Evolutionary conservation across 2,329 filamentous ascomycete genomes (phyloP), one percentile per base, ranked within the genome.

Genomic region (Trichoderma afroharzianum): DNA sequence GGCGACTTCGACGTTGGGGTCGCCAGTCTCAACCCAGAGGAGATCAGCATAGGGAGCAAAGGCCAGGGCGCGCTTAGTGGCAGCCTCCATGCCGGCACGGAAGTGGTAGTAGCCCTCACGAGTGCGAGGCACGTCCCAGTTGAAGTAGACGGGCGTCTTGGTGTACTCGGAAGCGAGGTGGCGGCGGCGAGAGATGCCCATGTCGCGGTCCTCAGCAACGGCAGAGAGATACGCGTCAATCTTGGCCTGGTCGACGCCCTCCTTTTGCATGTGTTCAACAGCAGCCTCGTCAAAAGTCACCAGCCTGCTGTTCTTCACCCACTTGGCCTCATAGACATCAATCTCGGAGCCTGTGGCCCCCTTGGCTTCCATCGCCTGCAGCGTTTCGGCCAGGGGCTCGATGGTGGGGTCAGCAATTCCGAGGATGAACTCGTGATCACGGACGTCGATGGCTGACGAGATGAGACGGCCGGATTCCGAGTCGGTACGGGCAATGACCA

Each of bases 351-450:
- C 92, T 0, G 88, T 83, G 0, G 93, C 93, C 43, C 96, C 96
- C 39, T 87, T 83, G 68, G 91, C 85, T 79, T 99, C 96, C 94
- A 98, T 97, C 28, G 88, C 88, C 79, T 98, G 95, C 39, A 99
- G 86, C 0, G 92, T 93, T 80, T 98, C 96, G 24, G 95, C 92
- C 4, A 98, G 86, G 3, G 95, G 93, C 75, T 94, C 91, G 9
- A 90, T 86, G n/a, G 91, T 86, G 12, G 86, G 81, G 76, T 96
- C 92, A 0, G 93, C 88, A 4, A 97, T 90, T 69, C 95, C 95
- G 28, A 97, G 91, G 78, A 99, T 97, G 83, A 95, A 98, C 81
- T 98, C 95, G 81, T 99, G 96, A 79, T 99, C 96, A 72, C 96
- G 92, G 6, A 94, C 92, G 79, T 99, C 96, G 74, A 99, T 92